Base-by-base conservation (phyloP, 1,284 basidiomycete species). In the Ganoderma meredithae region DNA sequence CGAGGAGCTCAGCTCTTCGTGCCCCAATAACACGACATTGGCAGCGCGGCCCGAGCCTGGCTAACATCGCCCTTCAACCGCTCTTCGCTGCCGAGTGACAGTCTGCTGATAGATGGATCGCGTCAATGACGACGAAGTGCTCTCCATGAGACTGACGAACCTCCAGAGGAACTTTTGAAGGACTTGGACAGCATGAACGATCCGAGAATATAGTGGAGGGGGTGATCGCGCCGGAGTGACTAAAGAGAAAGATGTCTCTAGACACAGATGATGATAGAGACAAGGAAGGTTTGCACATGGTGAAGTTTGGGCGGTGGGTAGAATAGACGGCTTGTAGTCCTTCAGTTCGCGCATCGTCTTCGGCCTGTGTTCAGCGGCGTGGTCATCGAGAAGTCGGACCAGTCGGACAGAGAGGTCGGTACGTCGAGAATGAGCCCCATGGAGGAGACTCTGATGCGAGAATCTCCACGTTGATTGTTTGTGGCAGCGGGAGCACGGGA, bases 231-330 rank as follows among this genome's bases (percentile, higher is more conserved):
- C 69, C 40, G 1, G 69, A 36, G 31, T 53, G 66, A 39, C 68
- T 64, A 43, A 65, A 70, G 31, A 66, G 66, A 1, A 33, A 44
- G 10, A 17, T 25, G 36, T 67, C 55, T 1, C 63, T 64, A 68
- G 15, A 68, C 39, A 3, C 72, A 69, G 22, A 73, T 31, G 27
- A 64, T 56, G 60, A 69, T 70, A 2, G 58, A 56, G 13, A 33
- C 56, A 25, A 71, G 59, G 47, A 65, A 39, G 0, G 64, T 58
- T 33, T 73, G 72, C 2, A 69, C 67, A 27, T 62, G 44, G 49
- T 70, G 39, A 15, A 71, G 62, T 33, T 64, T 60, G 62, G 47
- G 64, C 64, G 1, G 68, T 63, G 5, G 71, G 63, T 43, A 69
- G 68, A 7, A 62, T 52, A 8, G 66, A n/a, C 12, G 66, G 52